Evolutionary conservation across 2,329 filamentous ascomycete genomes (phyloP).

Genomic region (Pseudodiploospora longispora): DNA sequence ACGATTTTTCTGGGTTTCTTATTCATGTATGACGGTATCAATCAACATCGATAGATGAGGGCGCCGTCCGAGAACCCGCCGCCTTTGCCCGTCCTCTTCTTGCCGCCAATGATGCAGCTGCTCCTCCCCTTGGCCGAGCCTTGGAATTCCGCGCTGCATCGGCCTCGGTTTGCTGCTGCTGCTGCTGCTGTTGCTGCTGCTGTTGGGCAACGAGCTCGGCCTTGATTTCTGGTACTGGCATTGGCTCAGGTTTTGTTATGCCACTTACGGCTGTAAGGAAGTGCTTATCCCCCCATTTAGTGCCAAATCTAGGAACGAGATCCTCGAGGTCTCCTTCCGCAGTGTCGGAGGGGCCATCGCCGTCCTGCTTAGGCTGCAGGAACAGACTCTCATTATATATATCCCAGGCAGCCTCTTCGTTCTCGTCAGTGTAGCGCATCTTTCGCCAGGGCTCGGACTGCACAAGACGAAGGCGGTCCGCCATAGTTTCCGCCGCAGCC

Average conservation of each 20-base stretch:
- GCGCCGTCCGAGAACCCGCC: slow-evolving; percentile 11
- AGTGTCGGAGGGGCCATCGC: slow-evolving; percentile 6
- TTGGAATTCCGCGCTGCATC: slow-evolving; percentile 22
- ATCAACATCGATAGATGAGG: slow-evolving; percentile 8
- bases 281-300: slow-evolving; percentile 36
- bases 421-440: slow-evolving; percentile 75
- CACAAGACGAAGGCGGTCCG: slow-evolving; percentile 65
- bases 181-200: slow-evolving; percentile 13
- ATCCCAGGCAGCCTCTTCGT: slow-evolving; percentile 66
- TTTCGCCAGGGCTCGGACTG: slow-evolving; percentile 77
- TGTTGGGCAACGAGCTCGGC: slow-evolving; percentile 18
- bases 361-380: slow-evolving; percentile 16
- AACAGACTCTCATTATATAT: slow-evolving; percentile 66
- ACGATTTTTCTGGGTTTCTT: no score
- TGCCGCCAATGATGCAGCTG: slow-evolving; percentile 12
- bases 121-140: slow-evolving; percentile 17
- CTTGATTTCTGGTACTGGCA: slow-evolving; percentile 17
- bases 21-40: not conserved
- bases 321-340: slow-evolving; percentile 21
- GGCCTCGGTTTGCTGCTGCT: slow-evolving; percentile 8
- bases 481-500: slow-evolving; percentile 62
- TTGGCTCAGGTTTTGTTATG: slow-evolving; percentile 26
- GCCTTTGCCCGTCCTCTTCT: slow-evolving; percentile 20
- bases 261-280: slow-evolving; percentile 39
- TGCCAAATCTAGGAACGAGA: slow-evolving; percentile 29